phyloP scores from a whole-genome alignment of 306 rosid genomes.

The Medicago lupulina region DNA sequence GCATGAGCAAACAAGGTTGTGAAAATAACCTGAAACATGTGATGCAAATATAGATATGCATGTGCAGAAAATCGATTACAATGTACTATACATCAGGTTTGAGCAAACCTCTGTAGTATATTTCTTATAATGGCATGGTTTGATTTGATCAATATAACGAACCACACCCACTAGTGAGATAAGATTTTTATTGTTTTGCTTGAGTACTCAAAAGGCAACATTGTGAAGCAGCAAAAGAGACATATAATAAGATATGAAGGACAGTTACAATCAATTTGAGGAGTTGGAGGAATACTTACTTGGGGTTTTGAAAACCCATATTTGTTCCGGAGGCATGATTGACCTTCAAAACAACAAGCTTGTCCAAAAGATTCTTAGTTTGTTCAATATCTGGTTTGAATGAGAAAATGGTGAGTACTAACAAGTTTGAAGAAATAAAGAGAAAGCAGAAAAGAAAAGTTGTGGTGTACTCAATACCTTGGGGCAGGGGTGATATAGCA shows the following conservation, averaged over 20 bases:
- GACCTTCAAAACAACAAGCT: conserved; percentile 74
- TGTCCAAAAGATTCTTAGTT: conserved; percentile 66
- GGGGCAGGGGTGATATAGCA: conserved; percentile 50
- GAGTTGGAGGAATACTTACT: conserved; percentile 55
- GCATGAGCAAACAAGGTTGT: too few relatives aligned
- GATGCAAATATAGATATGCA: too few relatives aligned
- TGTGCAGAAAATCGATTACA: too few relatives aligned
- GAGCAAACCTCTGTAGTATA: too few relatives aligned
- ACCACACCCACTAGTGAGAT: too few relatives aligned
- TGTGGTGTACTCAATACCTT: conserved; percentile 49
- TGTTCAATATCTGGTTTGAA: conserved; percentile 52
- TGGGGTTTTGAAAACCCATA: conserved; percentile 64
- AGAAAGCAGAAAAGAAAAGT: neutral
- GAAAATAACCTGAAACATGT: too few relatives aligned
- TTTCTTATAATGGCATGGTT: too few relatives aligned
- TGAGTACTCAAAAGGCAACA: too few relatives aligned
- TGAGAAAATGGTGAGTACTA: conserved; percentile 6
- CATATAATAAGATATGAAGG: neutral
- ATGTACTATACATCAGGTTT: too few relatives aligned
- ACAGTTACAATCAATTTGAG: too few relatives aligned
- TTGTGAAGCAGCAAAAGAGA: conserved; percentile 14
- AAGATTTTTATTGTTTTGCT: too few relatives aligned
- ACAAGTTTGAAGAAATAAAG: neutral
- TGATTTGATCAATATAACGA: too few relatives aligned
- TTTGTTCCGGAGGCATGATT: conserved; percentile 49